phyloP scores from a whole-genome alignment of 2,329 filamentous ascomycete species.

The Madurella fahalii region DNA sequence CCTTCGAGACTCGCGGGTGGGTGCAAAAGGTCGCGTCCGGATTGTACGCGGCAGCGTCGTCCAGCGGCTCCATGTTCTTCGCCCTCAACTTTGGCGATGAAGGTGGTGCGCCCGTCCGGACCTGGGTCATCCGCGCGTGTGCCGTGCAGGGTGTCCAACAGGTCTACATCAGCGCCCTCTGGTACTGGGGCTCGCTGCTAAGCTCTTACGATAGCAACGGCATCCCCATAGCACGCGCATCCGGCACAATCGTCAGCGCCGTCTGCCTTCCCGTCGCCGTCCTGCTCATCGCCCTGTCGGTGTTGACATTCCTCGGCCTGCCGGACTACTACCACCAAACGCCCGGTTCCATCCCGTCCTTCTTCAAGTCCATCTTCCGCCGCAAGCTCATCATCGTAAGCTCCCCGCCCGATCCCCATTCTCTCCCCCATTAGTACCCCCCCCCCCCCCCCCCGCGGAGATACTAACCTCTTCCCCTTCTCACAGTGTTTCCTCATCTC shows the following conservation, averaged over 20 bases:
- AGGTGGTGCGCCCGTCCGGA: constrained; percentile 54
- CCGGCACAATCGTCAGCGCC: constrained; percentile 33
- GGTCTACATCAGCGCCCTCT: constrained; percentile 58
- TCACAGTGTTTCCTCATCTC: constrained; percentile 60
- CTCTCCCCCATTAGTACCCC: too few species aligned
- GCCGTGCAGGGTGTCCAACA: constrained; percentile 64
- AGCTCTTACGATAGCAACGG: constrained; percentile 41
- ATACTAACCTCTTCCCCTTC: constrained; percentile 2
- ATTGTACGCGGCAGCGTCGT: constrained; percentile 58
- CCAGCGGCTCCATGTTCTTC: constrained; percentile 61
- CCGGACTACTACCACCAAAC: constrained; percentile 62
- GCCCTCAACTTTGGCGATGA: constrained; percentile 63
- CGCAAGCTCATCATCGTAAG: constrained; percentile 52
- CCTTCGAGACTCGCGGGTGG: constrained; percentile 37
- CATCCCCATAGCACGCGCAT: constrained; percentile 32
- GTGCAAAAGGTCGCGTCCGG: constrained; percentile 58
- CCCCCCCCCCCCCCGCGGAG: too few species aligned
- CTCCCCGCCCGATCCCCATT: neutral
- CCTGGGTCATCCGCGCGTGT: constrained; percentile 63
- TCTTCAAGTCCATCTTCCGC: constrained; percentile 57
- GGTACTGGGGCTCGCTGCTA: constrained; percentile 60
- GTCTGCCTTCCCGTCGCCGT: constrained; percentile 55
- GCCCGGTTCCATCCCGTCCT: constrained; percentile 59
- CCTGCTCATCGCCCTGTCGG: constrained; percentile 51
- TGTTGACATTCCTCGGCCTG: constrained; percentile 53